Evolutionary conservation across 495 filamentous ascomycete species (phyloP).

Genomic region (Trichoderma gamsii): DNA sequence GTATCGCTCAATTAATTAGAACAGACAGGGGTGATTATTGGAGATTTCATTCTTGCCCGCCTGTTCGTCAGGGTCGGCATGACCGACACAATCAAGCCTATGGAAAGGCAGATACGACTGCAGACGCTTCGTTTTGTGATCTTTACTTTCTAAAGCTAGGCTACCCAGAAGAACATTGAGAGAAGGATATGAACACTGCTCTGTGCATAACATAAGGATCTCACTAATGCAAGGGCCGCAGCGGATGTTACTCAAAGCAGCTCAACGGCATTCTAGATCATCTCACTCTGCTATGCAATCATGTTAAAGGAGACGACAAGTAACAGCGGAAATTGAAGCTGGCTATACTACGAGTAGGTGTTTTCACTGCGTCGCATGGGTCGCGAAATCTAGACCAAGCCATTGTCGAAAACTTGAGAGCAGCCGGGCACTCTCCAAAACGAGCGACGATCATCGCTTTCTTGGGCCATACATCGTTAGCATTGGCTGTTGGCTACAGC

Average conservation of each 20-base stretch:
- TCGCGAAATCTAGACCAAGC: neutral
- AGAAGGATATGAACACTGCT: neutral
- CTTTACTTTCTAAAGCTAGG: neutral
- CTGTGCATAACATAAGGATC: neutral
- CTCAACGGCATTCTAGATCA: too few species aligned
- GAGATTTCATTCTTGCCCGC: neutral
- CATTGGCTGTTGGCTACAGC: neutral
- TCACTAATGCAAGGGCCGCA: neutral
- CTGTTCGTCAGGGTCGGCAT: conserved; percentile 9
- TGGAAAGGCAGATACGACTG: neutral
- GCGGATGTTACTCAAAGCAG: too few species aligned
- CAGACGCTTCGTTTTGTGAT: neutral
- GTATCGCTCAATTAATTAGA: neutral
- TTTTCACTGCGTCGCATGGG: neutral
- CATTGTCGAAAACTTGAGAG: neutral
- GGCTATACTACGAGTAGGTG: too few species aligned
- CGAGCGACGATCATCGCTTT: neutral
- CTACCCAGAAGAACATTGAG: neutral
- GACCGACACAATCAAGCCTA: neutral
- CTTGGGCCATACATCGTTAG: neutral
- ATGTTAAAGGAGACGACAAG: too few species aligned
- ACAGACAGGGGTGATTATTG: neutral
- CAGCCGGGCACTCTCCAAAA: neutral
- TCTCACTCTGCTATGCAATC: too few species aligned
- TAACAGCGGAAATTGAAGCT: too few species aligned